Conservation (phyloP, 768 basidiomycete genomes). For the Suillus ampliporus region DNA sequence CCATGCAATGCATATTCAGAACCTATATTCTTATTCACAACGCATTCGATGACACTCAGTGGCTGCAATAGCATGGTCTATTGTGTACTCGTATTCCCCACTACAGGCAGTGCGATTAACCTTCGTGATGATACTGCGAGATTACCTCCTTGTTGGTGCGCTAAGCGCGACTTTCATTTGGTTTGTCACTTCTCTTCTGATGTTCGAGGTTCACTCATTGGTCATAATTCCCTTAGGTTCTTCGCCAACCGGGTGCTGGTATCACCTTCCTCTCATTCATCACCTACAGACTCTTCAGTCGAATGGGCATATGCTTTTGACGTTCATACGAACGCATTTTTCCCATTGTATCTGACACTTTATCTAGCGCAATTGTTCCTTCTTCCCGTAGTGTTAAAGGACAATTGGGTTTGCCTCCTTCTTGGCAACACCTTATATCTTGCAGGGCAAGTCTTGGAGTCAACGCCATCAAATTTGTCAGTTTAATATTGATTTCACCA, state of each 20-base stretch:
- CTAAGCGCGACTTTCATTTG: conserved; percentile 77
- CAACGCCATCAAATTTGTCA: neutral
- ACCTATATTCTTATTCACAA: neutral
- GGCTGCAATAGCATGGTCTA: conserved; percentile 83
- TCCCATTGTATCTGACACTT: conserved; percentile 89
- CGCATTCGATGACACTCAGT: conserved; percentile 47
- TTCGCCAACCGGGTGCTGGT: conserved; percentile 74
- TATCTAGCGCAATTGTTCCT: conserved; percentile 90
- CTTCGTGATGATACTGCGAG: conserved; percentile 84
- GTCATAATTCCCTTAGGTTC: conserved; percentile 48
- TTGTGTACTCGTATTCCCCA: conserved; percentile 74
- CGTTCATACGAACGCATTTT: conserved; percentile 96
- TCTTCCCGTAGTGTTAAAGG: conserved; percentile 78
- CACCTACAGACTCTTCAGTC: conserved; percentile 71
- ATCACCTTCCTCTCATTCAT: conserved; percentile 74
- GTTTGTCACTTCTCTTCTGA: conserved; percentile 44
- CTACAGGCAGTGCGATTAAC: conserved; percentile 66
- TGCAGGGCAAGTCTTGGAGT: conserved; percentile 60
- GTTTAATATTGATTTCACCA: conserved; percentile 14
- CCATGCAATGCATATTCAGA: neutral
- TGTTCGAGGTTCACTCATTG: conserved; percentile 20
- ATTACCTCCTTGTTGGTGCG: conserved; percentile 84
- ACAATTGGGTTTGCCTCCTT: conserved; percentile 94
- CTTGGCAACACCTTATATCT: conserved; percentile 83
- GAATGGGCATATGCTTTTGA: conserved; percentile 98